Base-by-base conservation (phyloP, 768 basidiomycete species). In the Rhodotorula diobovata region DNA sequence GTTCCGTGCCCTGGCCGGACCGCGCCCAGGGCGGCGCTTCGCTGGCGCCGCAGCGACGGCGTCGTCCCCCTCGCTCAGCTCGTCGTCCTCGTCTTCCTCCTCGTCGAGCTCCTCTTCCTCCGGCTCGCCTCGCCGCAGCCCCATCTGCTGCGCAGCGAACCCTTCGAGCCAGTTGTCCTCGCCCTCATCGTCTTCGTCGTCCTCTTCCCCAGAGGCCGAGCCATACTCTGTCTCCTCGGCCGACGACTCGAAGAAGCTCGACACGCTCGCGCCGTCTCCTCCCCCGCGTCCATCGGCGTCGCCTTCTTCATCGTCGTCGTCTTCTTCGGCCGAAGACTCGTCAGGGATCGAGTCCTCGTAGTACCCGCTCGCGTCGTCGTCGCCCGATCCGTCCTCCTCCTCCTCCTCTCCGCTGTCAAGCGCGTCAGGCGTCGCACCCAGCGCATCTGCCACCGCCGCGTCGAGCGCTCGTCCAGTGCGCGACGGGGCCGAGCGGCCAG, bases 331-430 rank as follows among this genome's bases (percentile, higher is more conserved):
- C 1, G 65, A 63, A 34, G 66, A 67, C 25, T 58, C 53, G 35
- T 71, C 70, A 41, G 70, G 66, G 41, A 71, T 71, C 54, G 70
- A 71, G 66, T 71, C 70, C 41, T 71, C 70, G 62, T 71, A 71
- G 54, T 71, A 66, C 1, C 35, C 56, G 2, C 53, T 55, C 11
- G 30, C 68, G 25, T 71, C 61, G 18, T 39, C 66, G 18, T 67
- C 61, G 25, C n/a, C 62, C 15, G 34, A 58, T 0, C 46, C 41
- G 20, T 39, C 34, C 35, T 59, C 56, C 2, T 55, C 63, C 10
- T 55, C 55, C 5, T n/a, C 51, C 16, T 9, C 50, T 7, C n/a
- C 53, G 16, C 12, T 5, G 23, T 14, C 12, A 1, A 35, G 28
- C 21, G 37, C 25, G 34, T 57, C 39, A 3, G 39, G 39, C 39